Base-by-base conservation (phyloP, 2,329 filamentous ascomycete genomes). In the Blumeria graminis region DNA sequence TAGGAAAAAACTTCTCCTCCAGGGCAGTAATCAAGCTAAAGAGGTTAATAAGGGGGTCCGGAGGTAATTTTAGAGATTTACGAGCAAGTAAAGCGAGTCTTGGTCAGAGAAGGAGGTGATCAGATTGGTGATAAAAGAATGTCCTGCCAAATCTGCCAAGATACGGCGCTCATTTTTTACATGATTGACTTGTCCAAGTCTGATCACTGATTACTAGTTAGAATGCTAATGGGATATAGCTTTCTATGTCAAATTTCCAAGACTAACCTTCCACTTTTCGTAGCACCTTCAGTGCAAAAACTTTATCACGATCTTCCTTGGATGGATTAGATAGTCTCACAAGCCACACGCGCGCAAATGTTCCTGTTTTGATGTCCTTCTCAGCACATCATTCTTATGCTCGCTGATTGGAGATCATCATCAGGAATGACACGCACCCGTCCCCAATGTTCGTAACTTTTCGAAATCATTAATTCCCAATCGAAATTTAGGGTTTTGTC, bases 1-100 rank as follows among this genome's bases (percentile, higher is more conserved):
- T 90, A 90, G 63, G 80, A 87, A 68, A 92, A 90, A 41, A 92
- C 79, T 71, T 92, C 86, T 66, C 86, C 86, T 57, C 86, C 85
- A 55, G 84, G 85, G 61, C 86, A 81, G 67, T 88, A 89, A 69
- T 88, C 84, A 63, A 89, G 81, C 61, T 66, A 34, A 22, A 13
- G 13, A 43, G 14, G 28, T 36, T 13, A 52, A 22, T 18, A 45
- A 33, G 22, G 22, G 22, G 22, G 22, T 28, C 22, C 22, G n/a
- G 14, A 32, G 28, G 22, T 52, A 33, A 52, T 10, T 52, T 10
- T 52, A n/a, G 33, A 38, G 28, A 55, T 70, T 62, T 69, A 76
- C 73, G 60, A 90, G 76, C 76, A 90, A 84, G 67, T 90, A 90
- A 46, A 90, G 71, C 16, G 82, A 85, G 64, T 88, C 83, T 63